A percentile compares a stretch with the other conserved stretches of the same genome.
phyloP scores from a whole-genome alignment of 129 eudicot genomes.

The Deinandra increscens region DNA sequence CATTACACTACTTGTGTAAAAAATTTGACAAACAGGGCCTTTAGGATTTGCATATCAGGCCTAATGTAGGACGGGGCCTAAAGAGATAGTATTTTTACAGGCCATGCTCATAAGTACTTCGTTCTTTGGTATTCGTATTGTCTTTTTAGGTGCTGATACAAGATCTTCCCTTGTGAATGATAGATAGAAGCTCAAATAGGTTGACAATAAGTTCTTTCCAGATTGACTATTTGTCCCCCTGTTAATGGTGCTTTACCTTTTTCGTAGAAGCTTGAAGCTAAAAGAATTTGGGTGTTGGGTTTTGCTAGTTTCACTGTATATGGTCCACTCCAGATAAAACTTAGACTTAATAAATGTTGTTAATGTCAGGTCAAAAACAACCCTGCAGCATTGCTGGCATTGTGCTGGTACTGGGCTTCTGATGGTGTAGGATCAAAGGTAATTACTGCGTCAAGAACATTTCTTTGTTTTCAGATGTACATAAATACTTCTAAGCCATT shows the following conservation, averaged over 20 bases:
- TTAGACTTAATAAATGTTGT: constrained; percentile 5
- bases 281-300: not conserved
- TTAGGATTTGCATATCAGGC: too few species aligned
- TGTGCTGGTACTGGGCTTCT: constrained; percentile 88
- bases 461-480: not conserved
- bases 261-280: not conserved
- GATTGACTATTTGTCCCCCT: not conserved
- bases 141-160: not conserved
- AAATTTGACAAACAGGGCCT: too few species aligned
- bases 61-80: not conserved
- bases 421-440: constrained; percentile 95
- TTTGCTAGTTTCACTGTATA: not conserved
- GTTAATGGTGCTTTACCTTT: not conserved
- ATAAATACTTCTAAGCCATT: not conserved
- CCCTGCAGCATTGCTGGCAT: constrained; percentile 83
- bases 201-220: not conserved
- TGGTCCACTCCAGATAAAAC: not conserved
- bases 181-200: constrained; percentile 7
- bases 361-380: constrained; percentile 64
- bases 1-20: not conserved
- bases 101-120: not conserved
- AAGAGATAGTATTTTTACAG: too few species aligned
- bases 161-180: not conserved
- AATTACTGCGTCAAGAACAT: constrained; percentile 16
- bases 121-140: not conserved